Percentiles rank a stretch among this genome's conserved stretches.
These are phyloP conservation scores for Lipomyces yamanashiensis DNA, from an alignment of 805 yeast species.

Conservation along the genomic window DNA sequence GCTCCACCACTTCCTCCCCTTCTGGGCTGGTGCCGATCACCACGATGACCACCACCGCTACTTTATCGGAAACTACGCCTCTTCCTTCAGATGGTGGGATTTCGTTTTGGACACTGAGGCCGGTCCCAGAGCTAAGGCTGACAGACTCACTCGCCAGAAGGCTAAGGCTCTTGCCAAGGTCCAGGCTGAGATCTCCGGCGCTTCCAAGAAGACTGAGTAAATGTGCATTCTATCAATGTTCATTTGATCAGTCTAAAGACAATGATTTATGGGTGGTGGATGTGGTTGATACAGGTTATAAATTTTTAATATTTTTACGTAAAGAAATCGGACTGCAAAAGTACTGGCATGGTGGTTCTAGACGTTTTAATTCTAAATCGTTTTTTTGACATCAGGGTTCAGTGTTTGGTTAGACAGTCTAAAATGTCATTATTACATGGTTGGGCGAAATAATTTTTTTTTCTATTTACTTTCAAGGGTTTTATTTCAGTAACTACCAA, in stretches of 20 bases:
- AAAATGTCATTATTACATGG: background rate
- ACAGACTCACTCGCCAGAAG: slow-evolving; percentile 65
- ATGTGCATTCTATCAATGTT: background rate
- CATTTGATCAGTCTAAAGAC: too few relatives aligned
- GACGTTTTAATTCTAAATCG: too few relatives aligned
- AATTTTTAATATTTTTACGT: background rate
- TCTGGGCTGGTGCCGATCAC: slow-evolving; percentile 45
- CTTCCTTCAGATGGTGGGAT: slow-evolving; percentile 97
- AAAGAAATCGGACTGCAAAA: background rate
- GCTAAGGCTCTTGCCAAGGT: slow-evolving; percentile 46
- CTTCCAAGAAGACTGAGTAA: slow-evolving; percentile 34
- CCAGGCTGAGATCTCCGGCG: slow-evolving; percentile 45
- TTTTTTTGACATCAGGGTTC: background rate
- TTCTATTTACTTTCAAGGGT: background rate
- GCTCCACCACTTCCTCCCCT: slow-evolving; percentile 84
- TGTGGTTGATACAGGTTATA: background rate
- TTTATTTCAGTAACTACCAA: background rate
- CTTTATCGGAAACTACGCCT: slow-evolving; percentile 93
- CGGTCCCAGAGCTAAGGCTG: slow-evolving; percentile 76
- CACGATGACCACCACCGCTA: slow-evolving; percentile 94
- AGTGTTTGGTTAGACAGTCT: background rate
- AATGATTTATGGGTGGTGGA: background rate
- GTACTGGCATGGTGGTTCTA: background rate
- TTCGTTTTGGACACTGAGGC: slow-evolving; percentile 85
- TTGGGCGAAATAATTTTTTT: background rate